Conservation (phyloP, 352 stramenopile genomes). For the Pythium folliculosum region DNA sequence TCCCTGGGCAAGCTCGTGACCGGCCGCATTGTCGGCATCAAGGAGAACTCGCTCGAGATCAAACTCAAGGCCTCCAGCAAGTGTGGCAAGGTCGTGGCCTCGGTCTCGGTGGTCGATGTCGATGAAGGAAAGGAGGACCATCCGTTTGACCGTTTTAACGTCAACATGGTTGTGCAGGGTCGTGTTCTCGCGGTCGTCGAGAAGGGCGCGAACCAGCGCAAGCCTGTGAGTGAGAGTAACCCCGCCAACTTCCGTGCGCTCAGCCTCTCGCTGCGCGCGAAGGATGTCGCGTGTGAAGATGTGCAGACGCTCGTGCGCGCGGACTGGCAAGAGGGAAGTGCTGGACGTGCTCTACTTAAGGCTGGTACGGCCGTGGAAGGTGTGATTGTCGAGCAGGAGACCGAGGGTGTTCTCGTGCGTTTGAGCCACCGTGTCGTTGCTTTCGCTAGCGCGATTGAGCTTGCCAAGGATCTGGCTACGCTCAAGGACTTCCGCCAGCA, state of each 20-base stretch:
- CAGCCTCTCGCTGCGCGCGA: slow-evolving; percentile 64
- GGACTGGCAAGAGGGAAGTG: slow-evolving; percentile 77
- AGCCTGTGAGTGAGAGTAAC: slow-evolving; percentile 79
- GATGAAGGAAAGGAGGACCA: slow-evolving; percentile 57
- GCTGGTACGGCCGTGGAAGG: slow-evolving; percentile 59
- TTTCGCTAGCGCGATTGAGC: slow-evolving; percentile 60
- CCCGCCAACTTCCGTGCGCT: slow-evolving; percentile 71
- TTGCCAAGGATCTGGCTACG: slow-evolving; percentile 60
- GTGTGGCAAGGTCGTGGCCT: slow-evolving; percentile 71
- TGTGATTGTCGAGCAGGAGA: slow-evolving; percentile 69
- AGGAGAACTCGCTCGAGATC: slow-evolving; percentile 83
- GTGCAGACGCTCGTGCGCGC: slow-evolving; percentile 55
- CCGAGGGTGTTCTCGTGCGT: slow-evolving; percentile 57
- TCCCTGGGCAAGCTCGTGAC: slow-evolving; percentile 67
- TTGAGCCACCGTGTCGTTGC: slow-evolving; percentile 78
- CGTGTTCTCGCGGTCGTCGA: slow-evolving; percentile 65
- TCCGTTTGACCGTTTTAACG: slow-evolving; percentile 79
- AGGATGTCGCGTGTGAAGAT: slow-evolving; percentile 49
- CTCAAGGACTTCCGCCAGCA: slow-evolving; percentile 63
- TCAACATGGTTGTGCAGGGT: slow-evolving; percentile 70
- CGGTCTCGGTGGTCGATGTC: slow-evolving; percentile 85
- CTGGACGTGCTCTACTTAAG: slow-evolving; percentile 64
- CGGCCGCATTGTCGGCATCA: slow-evolving; percentile 72
- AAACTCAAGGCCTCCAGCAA: slow-evolving; percentile 77
- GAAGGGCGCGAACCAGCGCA: slow-evolving; percentile 87